Conservation (phyloP, 306 rosid genomes). For the Casuarina cunninghamiana region DNA sequence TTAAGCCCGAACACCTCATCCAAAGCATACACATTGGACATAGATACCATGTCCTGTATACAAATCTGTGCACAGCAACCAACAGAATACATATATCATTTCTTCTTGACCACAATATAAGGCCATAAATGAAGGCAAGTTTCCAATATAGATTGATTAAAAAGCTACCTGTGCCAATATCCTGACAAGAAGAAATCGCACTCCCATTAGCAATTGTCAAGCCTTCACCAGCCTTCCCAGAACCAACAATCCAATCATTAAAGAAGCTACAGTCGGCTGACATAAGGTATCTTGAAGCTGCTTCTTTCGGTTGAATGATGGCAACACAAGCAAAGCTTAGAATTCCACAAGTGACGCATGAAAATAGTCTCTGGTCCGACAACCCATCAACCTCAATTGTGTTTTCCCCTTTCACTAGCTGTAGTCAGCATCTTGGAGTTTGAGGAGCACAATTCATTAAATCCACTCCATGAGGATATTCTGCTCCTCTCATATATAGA, state of each 20-base stretch:
- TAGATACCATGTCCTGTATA: constrained; percentile 14
- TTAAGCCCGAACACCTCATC: constrained; percentile 10
- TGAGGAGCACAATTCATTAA: constrained; percentile 38
- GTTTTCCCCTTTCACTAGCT: constrained; percentile 41
- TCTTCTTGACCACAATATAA: constrained; percentile 19
- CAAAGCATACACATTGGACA: constrained; percentile 11
- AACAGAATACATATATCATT: constrained; percentile 22
- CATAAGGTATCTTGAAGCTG: constrained; percentile 86
- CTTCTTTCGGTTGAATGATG: constrained; percentile 81
- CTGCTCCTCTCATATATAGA: constrained; percentile 48
- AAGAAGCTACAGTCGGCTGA: constrained; percentile 90
- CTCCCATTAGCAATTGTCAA: constrained; percentile 36
- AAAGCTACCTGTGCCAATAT: constrained; percentile 55
- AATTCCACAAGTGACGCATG: constrained; percentile 96
- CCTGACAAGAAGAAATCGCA: constrained; percentile 40
- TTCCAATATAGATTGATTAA: constrained; percentile 7
- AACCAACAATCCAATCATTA: constrained; percentile 76
- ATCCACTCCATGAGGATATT: constrained; percentile 44
- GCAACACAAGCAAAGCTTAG: constrained; percentile 94
- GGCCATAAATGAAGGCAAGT: constrained; percentile 22
- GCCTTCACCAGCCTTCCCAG: constrained; percentile 53
- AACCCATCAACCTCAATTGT: constrained; percentile 53
- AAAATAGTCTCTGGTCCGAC: constrained; percentile 87
- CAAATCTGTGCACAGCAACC: constrained; percentile 1
- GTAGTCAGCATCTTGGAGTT: constrained; percentile 46